These are phyloP conservation scores for Rosa chinensis DNA, from an alignment of 306 rosid species.

Conservation along the genomic window DNA sequence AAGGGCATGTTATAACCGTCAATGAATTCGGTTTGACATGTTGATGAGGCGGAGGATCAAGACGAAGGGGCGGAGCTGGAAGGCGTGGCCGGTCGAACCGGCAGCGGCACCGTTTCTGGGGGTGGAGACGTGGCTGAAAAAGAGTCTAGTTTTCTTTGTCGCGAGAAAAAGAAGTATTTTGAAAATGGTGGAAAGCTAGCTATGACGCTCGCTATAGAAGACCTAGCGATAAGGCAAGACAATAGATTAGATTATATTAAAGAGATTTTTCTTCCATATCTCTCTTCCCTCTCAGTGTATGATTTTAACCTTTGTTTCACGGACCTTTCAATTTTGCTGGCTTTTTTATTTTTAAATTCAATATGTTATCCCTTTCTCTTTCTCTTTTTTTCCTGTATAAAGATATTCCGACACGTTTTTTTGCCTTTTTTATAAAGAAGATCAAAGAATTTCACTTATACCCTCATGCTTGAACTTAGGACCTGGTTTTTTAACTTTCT, in stretches of 20 bases:
- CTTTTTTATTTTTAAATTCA: not conserved
- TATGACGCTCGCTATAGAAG: constrained; percentile 13
- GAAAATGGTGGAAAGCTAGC: constrained; percentile 38
- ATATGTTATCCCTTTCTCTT: not conserved
- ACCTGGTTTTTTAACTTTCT: not conserved
- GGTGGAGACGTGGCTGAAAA: constrained; percentile 47
- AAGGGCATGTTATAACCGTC: constrained; percentile 2
- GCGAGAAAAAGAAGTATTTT: constrained; percentile 32
- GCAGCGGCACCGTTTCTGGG: constrained; percentile 39
- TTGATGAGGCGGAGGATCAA: constrained; percentile 19
- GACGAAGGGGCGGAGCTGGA: not conserved
- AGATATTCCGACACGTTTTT: not conserved
- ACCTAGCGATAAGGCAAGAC: constrained; percentile 36
- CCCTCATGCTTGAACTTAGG: no score
- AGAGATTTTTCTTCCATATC: constrained; percentile 17
- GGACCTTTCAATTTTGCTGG: not conserved
- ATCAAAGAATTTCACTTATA: no score
- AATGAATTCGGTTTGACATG: not conserved
- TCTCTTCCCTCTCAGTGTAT: constrained; percentile 2
- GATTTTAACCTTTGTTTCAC: constrained; percentile 28
- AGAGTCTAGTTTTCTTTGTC: constrained; percentile 37
- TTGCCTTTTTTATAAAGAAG: no score
- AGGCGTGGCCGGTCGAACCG: constrained; percentile 35
- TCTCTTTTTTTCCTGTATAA: not conserved
- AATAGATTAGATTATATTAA: constrained; percentile 7